Percentiles rank a stretch among this genome's conserved stretches.
Evolutionary conservation across 2,329 filamentous ascomycete genomes (phyloP).

Genomic region (Xylariales sp.): DNA sequence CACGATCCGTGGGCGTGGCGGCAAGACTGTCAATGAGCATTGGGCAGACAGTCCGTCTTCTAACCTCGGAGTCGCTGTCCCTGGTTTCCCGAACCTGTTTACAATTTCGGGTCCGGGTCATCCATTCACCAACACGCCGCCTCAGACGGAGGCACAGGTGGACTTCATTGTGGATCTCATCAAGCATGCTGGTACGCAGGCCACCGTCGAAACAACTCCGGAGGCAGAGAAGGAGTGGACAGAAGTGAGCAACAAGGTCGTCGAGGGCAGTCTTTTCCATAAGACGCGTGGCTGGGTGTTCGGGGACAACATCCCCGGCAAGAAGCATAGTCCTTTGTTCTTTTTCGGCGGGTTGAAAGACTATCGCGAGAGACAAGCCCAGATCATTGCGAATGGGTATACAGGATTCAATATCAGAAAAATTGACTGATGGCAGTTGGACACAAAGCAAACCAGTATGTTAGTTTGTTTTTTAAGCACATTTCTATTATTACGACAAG

Average conservation of each 20-base stretch:
- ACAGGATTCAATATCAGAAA: neutral
- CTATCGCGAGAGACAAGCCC: neutral
- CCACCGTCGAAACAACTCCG: neutral
- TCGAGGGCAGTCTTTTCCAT: neutral
- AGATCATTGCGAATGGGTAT: conserved; percentile 1
- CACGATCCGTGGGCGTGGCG: neutral
- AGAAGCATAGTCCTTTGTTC: conserved; percentile 1
- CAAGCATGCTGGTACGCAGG: neutral
- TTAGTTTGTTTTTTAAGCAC: too few relatives aligned
- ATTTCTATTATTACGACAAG: too few relatives aligned
- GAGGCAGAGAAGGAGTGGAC: conserved; percentile 3
- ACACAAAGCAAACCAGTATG: too few relatives aligned
- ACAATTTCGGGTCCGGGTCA: neutral
- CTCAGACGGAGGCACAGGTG: neutral
- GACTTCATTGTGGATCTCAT: neutral
- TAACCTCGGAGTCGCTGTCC: neutral
- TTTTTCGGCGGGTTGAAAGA: conserved; percentile 2
- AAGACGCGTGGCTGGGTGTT: neutral
- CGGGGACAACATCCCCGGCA: neutral
- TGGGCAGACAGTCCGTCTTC: neutral
- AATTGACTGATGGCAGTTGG: too few relatives aligned
- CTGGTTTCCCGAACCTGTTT: conserved; percentile 1
- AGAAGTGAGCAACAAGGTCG: neutral
- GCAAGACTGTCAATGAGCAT: neutral
- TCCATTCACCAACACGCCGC: neutral